phyloP scores from a whole-genome alignment of 129 eudicot genomes.

The Mikania micrantha region DNA sequence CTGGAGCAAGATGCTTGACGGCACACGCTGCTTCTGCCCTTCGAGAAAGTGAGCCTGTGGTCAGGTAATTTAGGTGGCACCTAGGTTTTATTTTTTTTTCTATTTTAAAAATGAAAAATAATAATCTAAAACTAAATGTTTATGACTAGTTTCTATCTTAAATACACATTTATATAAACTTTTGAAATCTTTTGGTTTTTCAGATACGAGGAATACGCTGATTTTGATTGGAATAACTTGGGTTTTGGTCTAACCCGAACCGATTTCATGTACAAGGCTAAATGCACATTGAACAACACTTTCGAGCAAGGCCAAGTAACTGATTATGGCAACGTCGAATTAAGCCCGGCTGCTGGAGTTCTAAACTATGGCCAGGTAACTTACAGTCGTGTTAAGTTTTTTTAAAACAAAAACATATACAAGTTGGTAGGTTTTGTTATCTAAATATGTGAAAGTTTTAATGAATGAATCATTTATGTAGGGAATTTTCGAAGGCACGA shows the following conservation, averaged over 20 bases:
- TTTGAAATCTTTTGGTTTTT: conserved; percentile 1
- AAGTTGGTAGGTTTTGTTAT: background rate
- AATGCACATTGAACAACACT: conserved; percentile 29
- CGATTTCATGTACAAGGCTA: conserved; percentile 76
- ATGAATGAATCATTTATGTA: background rate
- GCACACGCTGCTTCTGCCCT: conserved; percentile 23
- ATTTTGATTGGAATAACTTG: conserved; percentile 76
- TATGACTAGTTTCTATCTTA: background rate
- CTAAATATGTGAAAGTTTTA: background rate
- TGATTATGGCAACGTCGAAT: conserved; percentile 52
- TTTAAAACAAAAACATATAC: background rate
- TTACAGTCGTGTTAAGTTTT: background rate
- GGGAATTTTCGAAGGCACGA: conserved; percentile 88
- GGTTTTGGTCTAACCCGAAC: conserved; percentile 66
- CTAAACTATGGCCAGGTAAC: conserved; percentile 87
- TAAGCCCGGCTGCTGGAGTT: conserved; percentile 90
- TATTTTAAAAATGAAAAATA: background rate
- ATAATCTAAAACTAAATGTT: background rate
- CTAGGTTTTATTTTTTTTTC: background rate
- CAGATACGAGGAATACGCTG: conserved; percentile 39
- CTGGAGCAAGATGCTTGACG: conserved; percentile 21
- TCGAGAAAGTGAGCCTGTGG: conserved; percentile 22
- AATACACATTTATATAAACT: no score
- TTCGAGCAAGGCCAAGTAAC: conserved; percentile 51
- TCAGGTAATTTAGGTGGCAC: conserved; percentile 7